phyloP scores from a whole-genome alignment of 106 monocot genomes.

The Xerophyta viscosa region DNA sequence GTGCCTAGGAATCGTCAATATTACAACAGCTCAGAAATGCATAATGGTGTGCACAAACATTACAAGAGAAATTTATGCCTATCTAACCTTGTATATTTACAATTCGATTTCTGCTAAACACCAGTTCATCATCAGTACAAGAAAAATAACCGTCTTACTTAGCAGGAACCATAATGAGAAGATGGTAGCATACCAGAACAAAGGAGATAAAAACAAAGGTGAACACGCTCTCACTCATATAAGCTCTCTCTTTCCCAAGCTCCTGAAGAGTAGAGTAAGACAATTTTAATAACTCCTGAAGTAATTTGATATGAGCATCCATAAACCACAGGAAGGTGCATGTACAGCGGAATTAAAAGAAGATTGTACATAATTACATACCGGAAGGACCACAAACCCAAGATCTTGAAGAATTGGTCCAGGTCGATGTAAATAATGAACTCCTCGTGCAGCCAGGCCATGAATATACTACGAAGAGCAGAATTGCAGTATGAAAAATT shows the following conservation, averaged over 20 bases:
- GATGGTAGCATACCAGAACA: conserved; percentile 44
- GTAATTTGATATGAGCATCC: too few species aligned
- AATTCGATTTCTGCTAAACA: too few species aligned
- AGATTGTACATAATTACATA: conserved; percentile 13
- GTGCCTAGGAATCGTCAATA: too few species aligned
- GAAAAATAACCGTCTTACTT: too few species aligned
- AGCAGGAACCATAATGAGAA: too few species aligned
- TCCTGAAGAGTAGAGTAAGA: conserved; percentile 43
- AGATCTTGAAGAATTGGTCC: conserved; percentile 76
- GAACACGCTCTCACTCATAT: conserved; percentile 79
- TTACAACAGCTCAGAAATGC: too few species aligned
- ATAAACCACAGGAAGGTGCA: not conserved
- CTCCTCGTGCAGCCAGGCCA: conserved; percentile 86
- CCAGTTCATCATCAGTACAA: too few species aligned
- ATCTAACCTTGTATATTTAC: too few species aligned
- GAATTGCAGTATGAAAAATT: conserved; percentile 12
- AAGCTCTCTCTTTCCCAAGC: conserved; percentile 68
- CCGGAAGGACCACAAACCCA: conserved; percentile 74
- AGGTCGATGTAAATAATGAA: conserved; percentile 87
- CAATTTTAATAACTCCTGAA: not conserved
- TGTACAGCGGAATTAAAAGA: too few species aligned
- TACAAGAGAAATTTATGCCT: too few species aligned
- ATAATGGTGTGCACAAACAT: too few species aligned
- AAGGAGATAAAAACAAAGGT: conserved; percentile 57
- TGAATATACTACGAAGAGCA: conserved; percentile 67